phyloP scores from a whole-genome alignment of 768 basidiomycete species.

The Lentinula guzmanii region DNA sequence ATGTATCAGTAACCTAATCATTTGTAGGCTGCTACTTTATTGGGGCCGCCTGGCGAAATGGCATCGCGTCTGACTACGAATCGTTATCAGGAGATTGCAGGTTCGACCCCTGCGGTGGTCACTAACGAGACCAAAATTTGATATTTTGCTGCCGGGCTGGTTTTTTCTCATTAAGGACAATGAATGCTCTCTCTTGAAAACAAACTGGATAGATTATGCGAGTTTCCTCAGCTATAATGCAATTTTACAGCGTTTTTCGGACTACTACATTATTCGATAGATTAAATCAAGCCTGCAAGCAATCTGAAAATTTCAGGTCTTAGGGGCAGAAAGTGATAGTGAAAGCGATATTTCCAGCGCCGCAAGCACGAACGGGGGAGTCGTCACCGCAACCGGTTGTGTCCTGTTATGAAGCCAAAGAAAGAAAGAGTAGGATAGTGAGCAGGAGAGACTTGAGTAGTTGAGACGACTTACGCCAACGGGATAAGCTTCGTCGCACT shows the following conservation, averaged over 20 bases:
- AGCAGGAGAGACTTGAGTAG: background rate
- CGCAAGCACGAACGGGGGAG: slow-evolving; percentile 29
- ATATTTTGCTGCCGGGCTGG: too few species aligned
- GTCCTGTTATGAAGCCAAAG: slow-evolving; percentile 16
- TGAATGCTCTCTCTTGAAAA: too few species aligned
- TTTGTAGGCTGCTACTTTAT: too few species aligned
- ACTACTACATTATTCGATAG: background rate
- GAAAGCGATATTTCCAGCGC: slow-evolving; percentile 12
- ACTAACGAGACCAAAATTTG: too few species aligned
- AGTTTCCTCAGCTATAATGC: too few species aligned
- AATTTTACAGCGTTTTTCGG: too few species aligned
- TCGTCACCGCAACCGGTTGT: slow-evolving; percentile 32
- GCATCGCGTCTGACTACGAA: slow-evolving; percentile 92
- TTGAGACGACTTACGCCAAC: background rate
- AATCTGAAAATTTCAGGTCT: background rate
- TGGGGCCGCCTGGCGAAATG: slow-evolving; percentile 92
- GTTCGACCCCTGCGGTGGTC: slow-evolving; percentile 88
- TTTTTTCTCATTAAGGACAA: too few species aligned
- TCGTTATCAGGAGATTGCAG: slow-evolving; percentile 84
- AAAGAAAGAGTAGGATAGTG: background rate
- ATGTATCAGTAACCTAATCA: too few species aligned
- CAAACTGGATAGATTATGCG: too few species aligned
- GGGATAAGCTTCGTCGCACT: slow-evolving; percentile 6
- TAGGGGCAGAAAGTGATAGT: slow-evolving; percentile 1
- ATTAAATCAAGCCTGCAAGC: background rate